phyloP scores from a whole-genome alignment of 2,329 filamentous ascomycete genomes.

The Fusarium floridanum region DNA sequence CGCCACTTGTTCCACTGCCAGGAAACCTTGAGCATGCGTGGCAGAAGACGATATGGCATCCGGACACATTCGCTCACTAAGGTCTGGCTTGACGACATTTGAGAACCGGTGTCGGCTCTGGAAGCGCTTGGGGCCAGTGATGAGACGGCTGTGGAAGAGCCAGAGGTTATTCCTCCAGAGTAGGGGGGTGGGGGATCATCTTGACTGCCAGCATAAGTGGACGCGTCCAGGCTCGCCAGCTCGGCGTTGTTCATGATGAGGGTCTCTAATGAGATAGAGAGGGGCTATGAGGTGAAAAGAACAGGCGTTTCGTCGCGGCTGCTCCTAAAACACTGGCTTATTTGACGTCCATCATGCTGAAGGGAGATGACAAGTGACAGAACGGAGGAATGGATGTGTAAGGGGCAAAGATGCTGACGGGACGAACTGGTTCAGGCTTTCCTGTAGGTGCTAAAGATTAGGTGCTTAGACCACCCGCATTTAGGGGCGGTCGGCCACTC shows the following conservation, averaged over 20 bases:
- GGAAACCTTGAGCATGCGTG: conserved; percentile 31
- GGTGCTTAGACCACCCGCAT: conserved; percentile 3
- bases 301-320: conserved; percentile 9
- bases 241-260: conserved; percentile 21
- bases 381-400: not conserved
- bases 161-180: conserved; percentile 17
- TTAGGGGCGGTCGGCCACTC: conserved; percentile 2
- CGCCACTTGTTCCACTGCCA: conserved; percentile 39
- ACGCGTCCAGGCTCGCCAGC: not conserved
- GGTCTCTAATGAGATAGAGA: not conserved
- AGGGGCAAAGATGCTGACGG: not conserved
- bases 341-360: conserved; percentile 7
- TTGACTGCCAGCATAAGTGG: not conserved
- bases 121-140: conserved; percentile 6
- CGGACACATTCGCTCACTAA: conserved; percentile 33
- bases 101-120: conserved; percentile 32
- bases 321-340: conserved; percentile 9
- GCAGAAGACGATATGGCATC: conserved; percentile 30
- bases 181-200: not conserved
- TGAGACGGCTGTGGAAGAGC: conserved; percentile 5
- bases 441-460: not conserved
- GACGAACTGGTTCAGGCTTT: not conserved
- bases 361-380: not conserved
- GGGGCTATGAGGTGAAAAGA: not conserved
- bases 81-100: conserved; percentile 34